Base-by-base conservation (phyloP, 2,329 filamentous ascomycete genomes). In the Dactylonectria macrodidyma region DNA sequence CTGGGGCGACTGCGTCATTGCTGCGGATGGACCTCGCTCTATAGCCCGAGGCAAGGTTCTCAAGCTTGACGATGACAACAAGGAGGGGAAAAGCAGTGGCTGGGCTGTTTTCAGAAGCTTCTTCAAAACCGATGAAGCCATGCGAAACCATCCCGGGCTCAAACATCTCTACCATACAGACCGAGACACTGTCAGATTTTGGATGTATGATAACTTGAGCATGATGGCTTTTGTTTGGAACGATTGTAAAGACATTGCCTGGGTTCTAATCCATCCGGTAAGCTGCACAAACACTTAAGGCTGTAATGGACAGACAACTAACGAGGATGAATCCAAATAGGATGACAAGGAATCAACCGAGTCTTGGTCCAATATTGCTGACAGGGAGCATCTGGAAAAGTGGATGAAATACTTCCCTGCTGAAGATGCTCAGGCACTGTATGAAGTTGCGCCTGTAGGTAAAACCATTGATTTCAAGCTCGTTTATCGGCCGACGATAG, bases 391-490 rank as follows among this genome's bases (percentile, higher is more conserved):
- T 33, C 22, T 66, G 2, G 63, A 50, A 12, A 62, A 61, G 36
- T 66, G 63, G 63, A 66, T 66, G 63, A 34, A 62, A 5, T 47
- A 33, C n/a, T 66, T 66, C n/a, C 33, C 63, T 5, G 63, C 47
- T 11, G 33, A 61, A 22, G 63, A 66, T 38, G 63, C 63, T 14
- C 63, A 56, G 22, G 63, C 63, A 3, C 50, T 66, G 5, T 57
- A 57, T 8, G 51, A 66, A 9, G 52, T 62, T 30, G 62, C 63
- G 5, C 63, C 63, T 6, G 51, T 62, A 8, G 58, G 52, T 5
- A 66, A 66, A 33, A 66, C 58, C 3, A 66, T 66, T 24, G 63
- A 66, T 26, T 66, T 66, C 46, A 66, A 66, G 46, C 58, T 66
- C 24, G 63, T 66, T 22, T 66, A 66, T 19, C 44, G 63, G 14